phyloP scores from a whole-genome alignment of 306 rosid genomes.

The Acacia acuminata region DNA sequence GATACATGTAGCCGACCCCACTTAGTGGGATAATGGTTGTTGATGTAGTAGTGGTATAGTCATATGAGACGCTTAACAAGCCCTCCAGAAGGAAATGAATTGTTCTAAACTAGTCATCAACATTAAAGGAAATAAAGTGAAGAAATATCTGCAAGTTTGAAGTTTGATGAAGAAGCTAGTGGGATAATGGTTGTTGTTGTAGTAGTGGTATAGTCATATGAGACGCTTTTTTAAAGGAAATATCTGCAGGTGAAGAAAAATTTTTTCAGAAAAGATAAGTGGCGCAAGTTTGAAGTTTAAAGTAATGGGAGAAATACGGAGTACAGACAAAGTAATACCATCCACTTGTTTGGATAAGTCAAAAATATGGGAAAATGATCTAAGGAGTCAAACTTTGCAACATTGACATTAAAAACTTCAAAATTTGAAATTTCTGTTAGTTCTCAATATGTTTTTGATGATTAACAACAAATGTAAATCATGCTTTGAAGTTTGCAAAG shows the following conservation, averaged over 20 bases:
- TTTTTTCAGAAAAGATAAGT: background rate
- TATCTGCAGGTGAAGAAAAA: too few species aligned
- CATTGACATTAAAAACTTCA: background rate
- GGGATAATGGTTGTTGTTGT: too few species aligned
- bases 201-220: too few species aligned
- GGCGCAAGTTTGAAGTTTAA: background rate
- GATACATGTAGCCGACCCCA: too few species aligned
- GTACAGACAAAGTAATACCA: conserved; percentile 8
- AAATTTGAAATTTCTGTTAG: background rate
- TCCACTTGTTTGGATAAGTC: background rate
- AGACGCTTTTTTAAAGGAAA: too few species aligned
- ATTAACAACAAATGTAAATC: too few species aligned
- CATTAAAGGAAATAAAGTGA: too few species aligned
- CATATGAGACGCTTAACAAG: background rate
- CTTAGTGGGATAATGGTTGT: too few species aligned
- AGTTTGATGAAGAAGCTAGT: too few species aligned
- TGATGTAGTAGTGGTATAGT: background rate
- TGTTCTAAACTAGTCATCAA: background rate
- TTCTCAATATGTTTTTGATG: too few species aligned
- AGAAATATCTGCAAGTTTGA: too few species aligned
- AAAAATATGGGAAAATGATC: background rate
- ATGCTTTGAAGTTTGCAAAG: too few species aligned
- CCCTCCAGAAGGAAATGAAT: background rate
- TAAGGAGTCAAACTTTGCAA: background rate
- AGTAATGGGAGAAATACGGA: background rate